A percentile compares a stretch with the other conserved stretches of the same genome.
phyloP scores from a whole-genome alignment of 306 rosid genomes.

The Erythrophleum fordii region DNA sequence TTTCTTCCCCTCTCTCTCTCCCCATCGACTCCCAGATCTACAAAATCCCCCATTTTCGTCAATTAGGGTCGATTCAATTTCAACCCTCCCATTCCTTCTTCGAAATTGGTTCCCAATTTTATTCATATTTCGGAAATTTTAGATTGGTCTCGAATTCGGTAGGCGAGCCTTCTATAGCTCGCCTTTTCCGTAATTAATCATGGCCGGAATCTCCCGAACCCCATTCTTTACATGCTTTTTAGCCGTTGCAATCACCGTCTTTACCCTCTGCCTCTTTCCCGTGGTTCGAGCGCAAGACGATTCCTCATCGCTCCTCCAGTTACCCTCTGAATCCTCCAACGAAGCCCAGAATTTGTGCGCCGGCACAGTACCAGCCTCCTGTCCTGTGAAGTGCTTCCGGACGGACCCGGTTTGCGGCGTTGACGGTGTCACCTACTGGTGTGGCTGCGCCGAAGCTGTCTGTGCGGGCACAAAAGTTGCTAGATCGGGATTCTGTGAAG shows the following conservation, averaged over 20 bases:
- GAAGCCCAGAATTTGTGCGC: conserved; percentile 48
- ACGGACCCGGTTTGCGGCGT: conserved; percentile 90
- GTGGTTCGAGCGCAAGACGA: conserved; percentile 43
- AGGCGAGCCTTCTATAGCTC: conserved; percentile 47
- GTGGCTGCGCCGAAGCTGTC: conserved; percentile 84
- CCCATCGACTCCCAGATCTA: neutral
- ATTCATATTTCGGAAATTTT: neutral
- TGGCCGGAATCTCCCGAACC: conserved; percentile 41
- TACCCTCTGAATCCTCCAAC: conserved; percentile 48
- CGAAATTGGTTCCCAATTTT: neutral
- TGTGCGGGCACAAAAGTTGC: conserved; percentile 74
- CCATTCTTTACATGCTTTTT: conserved; percentile 24
- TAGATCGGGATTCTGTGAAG: conserved; percentile 77
- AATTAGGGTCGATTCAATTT: conserved; percentile 14
- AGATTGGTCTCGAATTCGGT: neutral
- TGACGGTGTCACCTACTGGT: conserved; percentile 91
- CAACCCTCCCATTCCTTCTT: neutral
- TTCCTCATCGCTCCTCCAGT: conserved; percentile 33
- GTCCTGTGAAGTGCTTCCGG: conserved; percentile 84
- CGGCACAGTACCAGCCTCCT: conserved; percentile 32
- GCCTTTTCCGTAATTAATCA: conserved; percentile 36
- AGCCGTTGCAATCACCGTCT: conserved; percentile 29
- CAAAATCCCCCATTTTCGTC: neutral
- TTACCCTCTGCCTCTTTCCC: conserved; percentile 40
- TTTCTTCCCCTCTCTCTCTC: neutral